Evolutionary conservation across 2,329 filamentous ascomycete genomes (phyloP).

Genomic region (Fusarium nurragi): DNA sequence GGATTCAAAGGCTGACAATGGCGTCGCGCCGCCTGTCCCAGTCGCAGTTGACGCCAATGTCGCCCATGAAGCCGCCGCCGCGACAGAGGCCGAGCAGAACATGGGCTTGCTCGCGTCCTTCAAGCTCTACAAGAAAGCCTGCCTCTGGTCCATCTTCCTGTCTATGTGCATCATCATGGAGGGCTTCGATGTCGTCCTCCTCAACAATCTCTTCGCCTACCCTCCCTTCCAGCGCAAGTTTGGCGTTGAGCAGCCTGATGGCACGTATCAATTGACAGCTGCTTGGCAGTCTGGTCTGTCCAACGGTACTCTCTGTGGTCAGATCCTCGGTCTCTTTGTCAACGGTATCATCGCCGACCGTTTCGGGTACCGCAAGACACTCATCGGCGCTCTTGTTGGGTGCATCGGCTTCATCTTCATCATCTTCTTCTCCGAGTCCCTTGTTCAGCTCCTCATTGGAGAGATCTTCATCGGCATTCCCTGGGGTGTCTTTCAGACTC

Average conservation of each 20-base stretch:
- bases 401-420: constrained; percentile 59
- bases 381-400: constrained; percentile 54
- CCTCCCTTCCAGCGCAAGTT: constrained; percentile 53
- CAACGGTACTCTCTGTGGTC: constrained; percentile 59
- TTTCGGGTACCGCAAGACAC: constrained; percentile 58
- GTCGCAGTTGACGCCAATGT: constrained; percentile 26
- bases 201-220: constrained; percentile 55
- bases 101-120: constrained; percentile 49
- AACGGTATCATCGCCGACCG: constrained; percentile 60
- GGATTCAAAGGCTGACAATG: constrained; percentile 15
- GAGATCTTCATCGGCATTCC: constrained; percentile 59
- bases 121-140: constrained; percentile 53
- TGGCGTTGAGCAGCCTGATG: constrained; percentile 49
- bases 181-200: constrained; percentile 53
- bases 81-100: constrained; percentile 49
- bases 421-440: constrained; percentile 56
- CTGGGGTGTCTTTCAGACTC: constrained; percentile 58
- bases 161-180: constrained; percentile 54
- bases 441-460: constrained; percentile 55
- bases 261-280: constrained; percentile 57
- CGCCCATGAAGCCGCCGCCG: constrained; percentile 40
- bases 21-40: constrained; percentile 16
- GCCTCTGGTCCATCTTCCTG: constrained; percentile 51
- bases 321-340: constrained; percentile 61
- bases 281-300: constrained; percentile 63